These are phyloP conservation scores for Scleroderma bovista DNA, from an alignment of 768 basidiomycete genomes.

Conservation along the genomic window DNA sequence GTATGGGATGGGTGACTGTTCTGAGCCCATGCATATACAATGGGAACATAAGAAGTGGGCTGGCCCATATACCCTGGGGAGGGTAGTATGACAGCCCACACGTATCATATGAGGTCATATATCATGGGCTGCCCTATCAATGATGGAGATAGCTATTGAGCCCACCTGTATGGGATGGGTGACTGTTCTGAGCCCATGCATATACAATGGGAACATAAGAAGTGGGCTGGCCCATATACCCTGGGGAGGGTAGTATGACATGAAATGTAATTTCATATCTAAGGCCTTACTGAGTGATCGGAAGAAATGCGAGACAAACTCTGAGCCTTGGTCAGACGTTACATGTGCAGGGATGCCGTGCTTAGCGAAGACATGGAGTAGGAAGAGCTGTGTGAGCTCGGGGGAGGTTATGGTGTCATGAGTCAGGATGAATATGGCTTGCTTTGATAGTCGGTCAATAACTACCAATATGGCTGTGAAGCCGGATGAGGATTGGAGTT, in stretches of 20 bases:
- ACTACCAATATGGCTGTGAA: background rate
- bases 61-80: too few relatives aligned
- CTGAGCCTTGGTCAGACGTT: conserved; percentile 23
- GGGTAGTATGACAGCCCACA: too few relatives aligned
- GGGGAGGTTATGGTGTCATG: background rate
- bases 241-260: conserved; percentile 13
- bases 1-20: too few relatives aligned
- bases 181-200: too few relatives aligned
- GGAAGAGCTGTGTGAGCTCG: conserved; percentile 4
- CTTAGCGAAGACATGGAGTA: conserved; percentile 16
- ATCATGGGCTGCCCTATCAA: too few relatives aligned
- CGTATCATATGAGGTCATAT: too few relatives aligned
- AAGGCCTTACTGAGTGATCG: conserved; percentile 20
- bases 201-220: too few relatives aligned
- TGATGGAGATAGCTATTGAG: too few relatives aligned
- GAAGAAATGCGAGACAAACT: conserved; percentile 32
- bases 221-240: too few relatives aligned
- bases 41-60: too few relatives aligned
- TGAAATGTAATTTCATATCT: conserved; percentile 19
- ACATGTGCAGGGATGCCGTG: conserved; percentile 15
- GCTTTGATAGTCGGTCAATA: background rate
- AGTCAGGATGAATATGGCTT: background rate
- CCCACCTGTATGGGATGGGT: too few relatives aligned
- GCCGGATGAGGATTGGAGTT: background rate
- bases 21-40: too few relatives aligned